Conservation (phyloP, 345 rosid genomes). For the Raphanus sativus region DNA sequence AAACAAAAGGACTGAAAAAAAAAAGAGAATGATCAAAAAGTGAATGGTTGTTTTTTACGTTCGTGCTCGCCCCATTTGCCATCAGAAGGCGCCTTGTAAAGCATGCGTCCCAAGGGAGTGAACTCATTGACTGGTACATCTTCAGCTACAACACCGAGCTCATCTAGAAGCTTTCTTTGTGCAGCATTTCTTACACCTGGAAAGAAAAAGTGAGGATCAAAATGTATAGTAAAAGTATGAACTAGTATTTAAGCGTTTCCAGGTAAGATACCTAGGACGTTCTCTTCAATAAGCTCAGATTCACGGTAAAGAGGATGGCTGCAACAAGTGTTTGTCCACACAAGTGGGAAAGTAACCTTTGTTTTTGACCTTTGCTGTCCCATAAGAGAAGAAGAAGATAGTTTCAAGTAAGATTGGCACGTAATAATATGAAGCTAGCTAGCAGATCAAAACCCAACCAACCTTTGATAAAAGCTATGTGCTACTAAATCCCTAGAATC, state of each 20-base stretch:
- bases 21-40: not conserved
- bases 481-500: not conserved
- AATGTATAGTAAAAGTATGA: not conserved
- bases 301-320: conserved; percentile 95
- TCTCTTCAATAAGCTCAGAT: conserved; percentile 74
- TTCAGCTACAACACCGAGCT: conserved; percentile 82
- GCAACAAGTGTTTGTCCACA: conserved; percentile 99
- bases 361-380: conserved; percentile 92
- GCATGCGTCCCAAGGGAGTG: conserved; percentile 67
- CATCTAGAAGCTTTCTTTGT: conserved; percentile 91
- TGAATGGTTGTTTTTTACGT: conserved; percentile 46
- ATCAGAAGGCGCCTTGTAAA: conserved; percentile 96
- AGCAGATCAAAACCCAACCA: conserved; percentile 8
- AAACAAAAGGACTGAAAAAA: not conserved
- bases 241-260: not conserved
- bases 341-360: conserved; percentile 94
- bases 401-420: not conserved
- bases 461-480: not conserved
- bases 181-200: conserved; percentile 96
- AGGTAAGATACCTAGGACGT: conserved; percentile 55
- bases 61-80: conserved; percentile 99
- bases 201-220: not conserved
- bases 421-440: not conserved
- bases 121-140: conserved; percentile 86
- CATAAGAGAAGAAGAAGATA: not conserved